Conservation (phyloP, 2,329 filamentous ascomycete genomes). For the Cladosporium sp. region DNA sequence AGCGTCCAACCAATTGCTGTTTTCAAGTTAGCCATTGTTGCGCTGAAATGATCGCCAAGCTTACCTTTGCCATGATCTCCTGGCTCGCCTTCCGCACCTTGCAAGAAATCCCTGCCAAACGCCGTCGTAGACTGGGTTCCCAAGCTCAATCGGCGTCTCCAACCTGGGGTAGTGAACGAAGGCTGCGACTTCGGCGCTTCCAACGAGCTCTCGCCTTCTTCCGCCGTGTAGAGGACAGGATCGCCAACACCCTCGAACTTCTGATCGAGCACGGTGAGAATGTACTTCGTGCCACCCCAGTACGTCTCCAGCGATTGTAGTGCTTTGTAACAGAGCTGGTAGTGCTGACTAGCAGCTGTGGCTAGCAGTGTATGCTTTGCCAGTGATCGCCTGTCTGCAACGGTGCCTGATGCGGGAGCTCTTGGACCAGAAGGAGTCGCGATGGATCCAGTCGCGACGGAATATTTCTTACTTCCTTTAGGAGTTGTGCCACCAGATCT, state of each 20-base stretch:
- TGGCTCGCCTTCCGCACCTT: conserved; percentile 6
- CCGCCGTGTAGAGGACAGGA: conserved; percentile 59
- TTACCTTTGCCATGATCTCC: conserved; percentile 11
- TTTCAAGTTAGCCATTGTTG: conserved; percentile 5
- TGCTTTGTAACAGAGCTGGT: conserved; percentile 81
- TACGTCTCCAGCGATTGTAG: conserved; percentile 76
- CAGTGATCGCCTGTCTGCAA: conserved; percentile 35
- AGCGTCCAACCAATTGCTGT: conserved; percentile 76
- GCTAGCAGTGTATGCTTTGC: conserved; percentile 72
- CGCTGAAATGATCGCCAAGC: no score
- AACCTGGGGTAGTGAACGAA: conserved; percentile 48
- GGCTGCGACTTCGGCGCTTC: conserved; percentile 48
- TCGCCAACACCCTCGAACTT: conserved; percentile 85
- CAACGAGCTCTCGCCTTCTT: conserved; percentile 72
- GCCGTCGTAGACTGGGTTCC: conserved; percentile 21
- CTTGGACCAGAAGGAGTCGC: conserved; percentile 15
- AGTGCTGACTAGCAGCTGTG: conserved; percentile 79
- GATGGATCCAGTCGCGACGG: conserved; percentile 7
- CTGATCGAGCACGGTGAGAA: conserved; percentile 79
- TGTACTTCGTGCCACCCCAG: conserved; percentile 85
- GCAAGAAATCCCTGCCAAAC: conserved; percentile 12
- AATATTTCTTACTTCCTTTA: conserved; percentile 22
- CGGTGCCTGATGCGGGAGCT: conserved; percentile 5
- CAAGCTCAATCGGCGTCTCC: conserved; percentile 46
- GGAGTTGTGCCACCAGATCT: conserved; percentile 23